phyloP scores from a whole-genome alignment of 805 yeast genomes.

The Starmerella bacillaris region DNA sequence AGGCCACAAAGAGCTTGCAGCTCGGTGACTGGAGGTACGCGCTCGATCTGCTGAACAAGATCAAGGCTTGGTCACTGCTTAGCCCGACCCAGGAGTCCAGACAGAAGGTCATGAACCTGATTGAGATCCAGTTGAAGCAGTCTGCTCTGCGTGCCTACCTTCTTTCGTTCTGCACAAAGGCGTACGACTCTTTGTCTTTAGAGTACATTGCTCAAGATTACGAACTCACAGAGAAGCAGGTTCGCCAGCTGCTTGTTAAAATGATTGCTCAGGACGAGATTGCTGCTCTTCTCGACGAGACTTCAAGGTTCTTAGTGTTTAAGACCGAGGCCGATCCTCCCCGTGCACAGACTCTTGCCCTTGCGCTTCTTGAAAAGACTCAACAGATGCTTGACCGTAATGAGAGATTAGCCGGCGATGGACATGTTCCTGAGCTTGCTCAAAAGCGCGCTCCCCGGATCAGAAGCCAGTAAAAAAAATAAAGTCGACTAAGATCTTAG shows the following conservation, averaged over 20 bases:
- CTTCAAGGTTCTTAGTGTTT: slow-evolving; percentile 44
- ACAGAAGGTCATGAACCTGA: slow-evolving; percentile 39
- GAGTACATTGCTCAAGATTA: slow-evolving; percentile 47
- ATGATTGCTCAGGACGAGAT: slow-evolving; percentile 68
- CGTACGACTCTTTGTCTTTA: slow-evolving; percentile 58
- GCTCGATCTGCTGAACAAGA: slow-evolving; percentile 47
- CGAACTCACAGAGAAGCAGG: slow-evolving; percentile 38
- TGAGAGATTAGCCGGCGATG: slow-evolving; percentile 66
- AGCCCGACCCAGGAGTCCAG: slow-evolving; percentile 37
- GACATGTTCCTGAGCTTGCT: slow-evolving; percentile 30
- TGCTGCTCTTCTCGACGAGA: slow-evolving; percentile 54
- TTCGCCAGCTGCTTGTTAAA: slow-evolving; percentile 47
- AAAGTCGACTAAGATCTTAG: too few relatives aligned
- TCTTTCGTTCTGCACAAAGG: slow-evolving; percentile 53
- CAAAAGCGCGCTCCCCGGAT: slow-evolving; percentile 8
- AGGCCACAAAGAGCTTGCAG: slow-evolving; percentile 76
- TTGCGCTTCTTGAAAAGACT: slow-evolving; percentile 67
- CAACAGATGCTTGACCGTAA: slow-evolving; percentile 63
- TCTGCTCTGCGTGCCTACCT: slow-evolving; percentile 89
- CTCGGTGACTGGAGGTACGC: slow-evolving; percentile 80
- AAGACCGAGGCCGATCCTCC: slow-evolving; percentile 63
- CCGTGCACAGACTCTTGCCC: slow-evolving; percentile 72
- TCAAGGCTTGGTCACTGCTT: slow-evolving; percentile 74
- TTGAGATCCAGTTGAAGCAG: slow-evolving; percentile 60
- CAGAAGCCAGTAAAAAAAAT: too few relatives aligned